Evolutionary conservation across 176 grass and related monocot genomes (phyloP).

Genomic region (Tillandsia fasciculata): DNA sequence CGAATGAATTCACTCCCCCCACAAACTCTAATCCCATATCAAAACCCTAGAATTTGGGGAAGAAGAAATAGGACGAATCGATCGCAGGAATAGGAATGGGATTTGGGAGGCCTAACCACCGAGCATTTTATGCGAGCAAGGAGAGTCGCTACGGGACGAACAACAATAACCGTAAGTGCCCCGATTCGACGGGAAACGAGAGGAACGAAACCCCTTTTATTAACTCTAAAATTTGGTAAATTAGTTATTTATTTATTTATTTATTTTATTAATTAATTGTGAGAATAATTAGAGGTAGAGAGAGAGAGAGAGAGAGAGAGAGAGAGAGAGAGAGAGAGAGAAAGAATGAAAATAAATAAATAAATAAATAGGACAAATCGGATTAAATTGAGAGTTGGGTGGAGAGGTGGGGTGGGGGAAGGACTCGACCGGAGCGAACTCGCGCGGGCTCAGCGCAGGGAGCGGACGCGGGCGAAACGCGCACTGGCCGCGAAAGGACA

Average conservation of each 20-base stretch:
- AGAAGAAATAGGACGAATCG: too few relatives aligned
- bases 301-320: not conserved
- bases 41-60: not conserved
- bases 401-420: constrained; percentile 7
- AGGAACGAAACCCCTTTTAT: too few relatives aligned
- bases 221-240: too few relatives aligned
- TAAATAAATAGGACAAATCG: not conserved
- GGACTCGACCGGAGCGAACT: not conserved
- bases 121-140: not conserved
- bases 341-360: not conserved
- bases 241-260: not conserved
- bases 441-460: not conserved
- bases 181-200: too few relatives aligned
- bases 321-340: not conserved
- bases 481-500: constrained; percentile 9
- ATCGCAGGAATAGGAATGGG: too few relatives aligned
- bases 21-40: not conserved
- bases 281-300: not conserved
- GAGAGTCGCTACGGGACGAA: not conserved
- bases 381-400: not conserved
- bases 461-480: not conserved
- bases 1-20: not conserved
- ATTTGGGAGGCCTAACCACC: not conserved
- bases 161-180: not conserved
- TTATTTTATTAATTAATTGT: not conserved